Percentiles rank a stretch among this genome's conserved stretches.
phyloP scores from a whole-genome alignment of 768 basidiomycete genomes.

The Pisolithus tinctorius region DNA sequence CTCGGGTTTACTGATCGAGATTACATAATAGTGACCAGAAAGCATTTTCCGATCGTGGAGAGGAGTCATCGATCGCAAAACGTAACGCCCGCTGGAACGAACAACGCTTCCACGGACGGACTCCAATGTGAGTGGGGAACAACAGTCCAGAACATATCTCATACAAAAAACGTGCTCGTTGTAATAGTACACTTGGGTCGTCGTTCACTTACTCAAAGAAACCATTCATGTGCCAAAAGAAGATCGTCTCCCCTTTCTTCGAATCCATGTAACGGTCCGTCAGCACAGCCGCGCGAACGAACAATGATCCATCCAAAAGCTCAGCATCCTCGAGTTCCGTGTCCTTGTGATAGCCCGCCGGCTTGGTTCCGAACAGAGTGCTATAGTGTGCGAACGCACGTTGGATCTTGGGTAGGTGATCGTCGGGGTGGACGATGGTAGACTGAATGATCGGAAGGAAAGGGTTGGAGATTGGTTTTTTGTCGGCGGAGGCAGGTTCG shows the following conservation, averaged over 20 bases:
- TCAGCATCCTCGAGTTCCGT: conserved; percentile 27
- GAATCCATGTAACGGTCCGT: conserved; percentile 30
- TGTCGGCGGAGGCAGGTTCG: conserved; percentile 8
- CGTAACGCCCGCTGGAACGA: too few species aligned
- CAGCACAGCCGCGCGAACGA: conserved; percentile 25
- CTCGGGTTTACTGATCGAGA: too few species aligned
- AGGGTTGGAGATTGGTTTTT: conserved; percentile 22
- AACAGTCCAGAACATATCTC: too few species aligned
- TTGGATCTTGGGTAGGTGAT: conserved; percentile 30
- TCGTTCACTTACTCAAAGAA: not conserved
- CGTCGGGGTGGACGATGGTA: conserved; percentile 28
- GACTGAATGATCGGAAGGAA: conserved; percentile 37
- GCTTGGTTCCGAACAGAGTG: conserved; percentile 22
- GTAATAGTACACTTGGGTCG: too few species aligned
- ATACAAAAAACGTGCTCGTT: too few species aligned
- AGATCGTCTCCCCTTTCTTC: conserved; percentile 30
- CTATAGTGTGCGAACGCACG: conserved; percentile 29
- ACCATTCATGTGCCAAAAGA: conserved; percentile 10
- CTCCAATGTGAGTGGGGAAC: too few species aligned
- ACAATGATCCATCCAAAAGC: conserved; percentile 30
- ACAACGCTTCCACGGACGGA: too few species aligned
- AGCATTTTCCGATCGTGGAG: too few species aligned
- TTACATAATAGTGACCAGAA: too few species aligned
- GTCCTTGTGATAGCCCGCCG: conserved; percentile 20
- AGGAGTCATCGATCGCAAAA: too few species aligned